Evolutionary conservation across 2,329 filamentous ascomycete species (phyloP), one percentile per base, ranked within the genome.

Genomic region (Xylariaceae sp.): DNA sequence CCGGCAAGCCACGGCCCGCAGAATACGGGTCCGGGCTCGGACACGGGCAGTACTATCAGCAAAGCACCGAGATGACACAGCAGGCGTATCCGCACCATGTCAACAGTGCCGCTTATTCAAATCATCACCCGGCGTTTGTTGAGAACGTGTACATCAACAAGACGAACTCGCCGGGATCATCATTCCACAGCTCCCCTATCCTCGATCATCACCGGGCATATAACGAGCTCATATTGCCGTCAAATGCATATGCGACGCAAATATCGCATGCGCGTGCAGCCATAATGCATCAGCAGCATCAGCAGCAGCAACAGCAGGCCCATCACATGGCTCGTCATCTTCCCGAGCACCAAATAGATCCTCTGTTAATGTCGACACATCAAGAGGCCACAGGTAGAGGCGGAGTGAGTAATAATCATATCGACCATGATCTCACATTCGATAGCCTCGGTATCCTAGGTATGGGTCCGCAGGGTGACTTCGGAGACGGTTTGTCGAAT

Each of bases 41-140:
- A 1, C 64, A 67, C 8, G 66, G 66, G 42, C 72, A 73, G 35
- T 74, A 76, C 64, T 76, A 76, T 64, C 75, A 75, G 55, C 75
- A 76, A 50, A 67, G 66, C 56, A 65, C 60, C 58, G 67, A 70
- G 15, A 66, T 53, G 50, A 37, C 57, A 13, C 62, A 61, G 35
- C 65, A 59, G 30, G 4, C 52, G 10, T 69, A 67, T 59, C 58
- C 53, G 13, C 62, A 64, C 10, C 61, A 65, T 58, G 58, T 57
- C 51, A 48, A 49, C 44, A 39, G 35, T 34, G 47, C 48, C 7
- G 11, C 39, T 4, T 65, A 62, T 51, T 51, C 1, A 55, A 55
- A 59, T 5, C 62, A 61, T 8, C 61, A 60, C 4, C 57, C 58
- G 23, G 52, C 58, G 8, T 57, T 49, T 30, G 51, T 62, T 15